Base-by-base conservation (phyloP, 169 alveolate genomes). In the Cystoisospora suis region DNA sequence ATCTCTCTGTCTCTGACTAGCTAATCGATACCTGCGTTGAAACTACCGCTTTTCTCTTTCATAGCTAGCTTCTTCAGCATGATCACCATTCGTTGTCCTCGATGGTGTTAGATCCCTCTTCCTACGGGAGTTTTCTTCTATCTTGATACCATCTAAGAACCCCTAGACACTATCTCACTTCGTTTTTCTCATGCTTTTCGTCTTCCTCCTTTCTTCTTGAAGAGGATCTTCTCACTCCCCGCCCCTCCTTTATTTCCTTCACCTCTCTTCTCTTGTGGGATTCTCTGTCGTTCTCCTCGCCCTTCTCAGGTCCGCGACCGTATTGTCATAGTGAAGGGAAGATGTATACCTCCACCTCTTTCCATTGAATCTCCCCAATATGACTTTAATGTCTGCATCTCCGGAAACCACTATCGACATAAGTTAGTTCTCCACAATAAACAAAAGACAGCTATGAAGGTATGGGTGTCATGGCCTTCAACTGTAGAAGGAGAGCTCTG, bases 321-420 rank as follows among this genome's bases (percentile, higher is more conserved):
- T 38, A 29, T 79, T 38, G 89, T 88, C 36, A 75, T 79, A 47
- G 85, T 88, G 61, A 72, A 79, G 40, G 88, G 92, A 9, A 70
- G 72, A 29, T 88, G 92, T 75, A 44, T 88, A 75, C 53, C 83
- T 72, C 92, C 92, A 20, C 92, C 85, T 45, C 58, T 88, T 46
- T 58, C 89, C 75, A 75, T 79, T 47, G 89, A 77, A 36, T 69
- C 88, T 15, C 88, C 89, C 9, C 46, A 75, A 85, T 77, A 88
- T 61, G 88, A 75, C 89, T 70, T 88, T 36, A 85, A 85, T n/a
- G 77, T 88, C 17, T 88, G 92, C 58, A 86, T 59, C 38, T 75
- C 88, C 12, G 85, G 46, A 32, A 75, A 75, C 15, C 40, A 32
- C 58, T 88, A 88, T 61, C 61, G 88, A 9, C 92, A 79, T 29